Evolutionary conservation across 2,329 filamentous ascomycete genomes (phyloP).

Genomic region (Fusarium miscanthi): DNA sequence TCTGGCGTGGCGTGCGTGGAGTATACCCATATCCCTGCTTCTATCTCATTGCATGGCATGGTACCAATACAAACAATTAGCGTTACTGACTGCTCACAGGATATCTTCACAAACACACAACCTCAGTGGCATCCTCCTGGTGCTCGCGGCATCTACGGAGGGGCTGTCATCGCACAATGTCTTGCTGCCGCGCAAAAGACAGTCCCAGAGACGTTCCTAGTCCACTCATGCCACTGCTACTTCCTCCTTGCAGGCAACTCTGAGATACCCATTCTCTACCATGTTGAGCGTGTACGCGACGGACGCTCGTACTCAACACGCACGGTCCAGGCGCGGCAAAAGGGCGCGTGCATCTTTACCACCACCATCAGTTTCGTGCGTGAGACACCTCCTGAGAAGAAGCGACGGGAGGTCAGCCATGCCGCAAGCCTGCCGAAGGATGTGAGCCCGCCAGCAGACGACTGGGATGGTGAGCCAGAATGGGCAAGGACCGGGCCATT

Average conservation of each 20-base stretch:
- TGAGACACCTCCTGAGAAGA: constrained; percentile 65
- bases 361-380: constrained; percentile 90
- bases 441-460: constrained; percentile 52
- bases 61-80: neutral
- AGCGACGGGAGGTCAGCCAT: constrained; percentile 73
- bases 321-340: constrained; percentile 94
- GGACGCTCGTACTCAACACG: constrained; percentile 90
- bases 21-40: neutral
- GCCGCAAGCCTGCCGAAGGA: constrained; percentile 67
- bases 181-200: constrained; percentile 90
- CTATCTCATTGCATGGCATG: neutral
- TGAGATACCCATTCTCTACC: constrained; percentile 88
- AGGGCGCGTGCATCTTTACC: constrained; percentile 91
- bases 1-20: neutral
- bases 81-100: constrained; percentile 57
- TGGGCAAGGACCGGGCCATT: constrained; percentile 64
- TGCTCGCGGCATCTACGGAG: constrained; percentile 93
- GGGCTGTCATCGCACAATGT: constrained; percentile 91
- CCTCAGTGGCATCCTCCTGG: constrained; percentile 92
- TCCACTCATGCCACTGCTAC: constrained; percentile 99
- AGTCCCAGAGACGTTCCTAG: constrained; percentile 80
- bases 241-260: constrained; percentile 92
- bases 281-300: constrained; percentile 93
- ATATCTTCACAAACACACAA: constrained; percentile 95
- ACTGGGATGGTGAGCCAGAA: constrained; percentile 58